Base-by-base conservation (phyloP, 2,329 filamentous ascomycete species). In the Hypoxylon rubiginosum region DNA sequence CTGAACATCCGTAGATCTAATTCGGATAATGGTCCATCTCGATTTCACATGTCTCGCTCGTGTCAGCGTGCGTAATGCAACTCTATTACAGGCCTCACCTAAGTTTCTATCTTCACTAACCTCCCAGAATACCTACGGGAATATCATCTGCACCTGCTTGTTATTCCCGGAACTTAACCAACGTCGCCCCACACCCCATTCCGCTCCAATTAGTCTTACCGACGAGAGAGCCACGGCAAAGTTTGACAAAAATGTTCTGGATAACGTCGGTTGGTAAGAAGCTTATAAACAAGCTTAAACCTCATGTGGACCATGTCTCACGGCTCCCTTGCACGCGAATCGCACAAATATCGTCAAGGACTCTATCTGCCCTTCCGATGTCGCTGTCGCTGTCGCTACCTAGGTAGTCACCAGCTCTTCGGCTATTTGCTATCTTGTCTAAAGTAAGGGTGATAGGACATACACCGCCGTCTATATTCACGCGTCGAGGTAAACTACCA, bases 151-250 rank as follows among this genome's bases (percentile, higher is more conserved):
- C 56, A 21, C 15, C 21, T 51, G 30, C 17, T 50, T 28, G 49
- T 43, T 66, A 66, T 66, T 66, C 64, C 64, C 64, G 64, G 36
- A 46, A 32, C 28, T 21, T 32, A n/a, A 36, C 34, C 46, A 51
- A 55, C 10, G n/a, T n/a, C 39, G 39, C 59, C 55, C 51, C 55
- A 43, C 55, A 51, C 26, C 58, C 26, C 43, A 45, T 36, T 36
- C 17, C 43, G 21, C 17, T 54, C 15, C 21, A 17, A 3, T 19
- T 7, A 49, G 5, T n/a, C 10, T n/a, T 17, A 15, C n/a, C 46
- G 46, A n/a, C 19, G n/a, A n/a, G 24, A 49, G 24, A 30, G 46
- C 21, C 46, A 5, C 24, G 24, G 26, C 15, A 32, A 11, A 26
- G 19, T 26, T 48, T 24, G 19, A 9, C 21, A n/a, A 13, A 13